These are phyloP conservation scores for Ajuga chamaepitys DNA, from an alignment of 257 asterid species.

Conservation along the genomic window DNA sequence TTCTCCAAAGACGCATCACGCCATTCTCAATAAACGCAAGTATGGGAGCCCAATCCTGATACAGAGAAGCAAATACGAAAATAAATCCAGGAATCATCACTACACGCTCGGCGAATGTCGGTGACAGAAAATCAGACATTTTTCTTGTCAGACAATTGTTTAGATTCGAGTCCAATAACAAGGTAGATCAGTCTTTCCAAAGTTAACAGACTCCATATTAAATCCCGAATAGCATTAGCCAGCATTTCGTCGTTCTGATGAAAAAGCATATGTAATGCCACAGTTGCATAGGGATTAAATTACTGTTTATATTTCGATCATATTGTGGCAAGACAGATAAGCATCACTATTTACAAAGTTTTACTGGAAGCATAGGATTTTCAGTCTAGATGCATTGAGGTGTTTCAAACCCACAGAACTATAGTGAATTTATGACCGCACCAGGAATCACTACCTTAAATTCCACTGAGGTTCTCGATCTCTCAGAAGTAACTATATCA, in stretches of 20 bases:
- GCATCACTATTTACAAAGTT: not conserved
- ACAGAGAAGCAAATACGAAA: slow-evolving; percentile 18
- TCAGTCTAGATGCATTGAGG: not conserved
- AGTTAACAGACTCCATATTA: not conserved
- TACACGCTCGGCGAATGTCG: slow-evolving; percentile 5
- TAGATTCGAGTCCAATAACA: slow-evolving; percentile 5
- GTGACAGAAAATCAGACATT: not conserved
- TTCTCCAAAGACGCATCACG: slow-evolving; percentile 52
- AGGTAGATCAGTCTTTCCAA: slow-evolving; percentile 1
- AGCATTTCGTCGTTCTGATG: not conserved
- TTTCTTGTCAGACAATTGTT: not conserved
- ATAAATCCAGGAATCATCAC: slow-evolving; percentile 13
- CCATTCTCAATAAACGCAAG: slow-evolving; percentile 57
- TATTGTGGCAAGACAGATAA: slow-evolving; percentile 6
- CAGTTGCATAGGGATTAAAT: not conserved
- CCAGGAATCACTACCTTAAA: slow-evolving; percentile 51
- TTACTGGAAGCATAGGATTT: slow-evolving; percentile 2
- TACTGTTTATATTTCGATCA: not conserved
- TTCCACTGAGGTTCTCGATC: slow-evolving; percentile 63
- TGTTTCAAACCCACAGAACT: slow-evolving; percentile 1
- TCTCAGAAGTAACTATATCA: slow-evolving; percentile 58
- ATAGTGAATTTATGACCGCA: not conserved
- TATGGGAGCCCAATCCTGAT: slow-evolving; percentile 76
- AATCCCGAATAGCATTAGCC: slow-evolving; percentile 1
- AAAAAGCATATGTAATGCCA: not conserved